These are phyloP conservation scores for Nepenthes alata DNA, from an alignment of 179 eudicot species.

Conservation along the genomic window DNA sequence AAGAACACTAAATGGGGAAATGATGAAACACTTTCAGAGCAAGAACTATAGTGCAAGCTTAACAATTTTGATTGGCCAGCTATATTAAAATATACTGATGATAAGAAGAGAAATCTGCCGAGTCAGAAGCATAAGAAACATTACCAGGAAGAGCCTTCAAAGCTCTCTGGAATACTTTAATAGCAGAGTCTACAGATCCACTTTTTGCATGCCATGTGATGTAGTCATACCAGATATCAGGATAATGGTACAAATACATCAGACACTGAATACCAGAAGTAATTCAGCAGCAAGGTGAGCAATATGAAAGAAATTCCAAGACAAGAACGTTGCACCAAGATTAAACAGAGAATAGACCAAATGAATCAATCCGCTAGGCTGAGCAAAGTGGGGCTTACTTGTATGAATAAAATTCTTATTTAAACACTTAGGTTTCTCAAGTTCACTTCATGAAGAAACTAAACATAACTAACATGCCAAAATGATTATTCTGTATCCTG, in stretches of 20 bases:
- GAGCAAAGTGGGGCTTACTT: too few species aligned
- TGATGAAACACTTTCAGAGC: not conserved
- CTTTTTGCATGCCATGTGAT: conserved; percentile 93
- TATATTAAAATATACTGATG: not conserved
- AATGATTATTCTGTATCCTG: too few species aligned
- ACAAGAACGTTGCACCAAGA: not conserved
- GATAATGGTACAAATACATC: conserved; percentile 96
- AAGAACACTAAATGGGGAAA: not conserved
- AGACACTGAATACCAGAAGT: conserved; percentile 53
- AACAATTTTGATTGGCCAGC: not conserved
- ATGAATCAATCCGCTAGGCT: too few species aligned
- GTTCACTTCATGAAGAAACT: too few species aligned
- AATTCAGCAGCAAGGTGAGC: conserved; percentile 6
- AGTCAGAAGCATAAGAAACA: conserved; percentile 6
- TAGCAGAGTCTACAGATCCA: conserved; percentile 81
- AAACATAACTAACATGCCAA: too few species aligned
- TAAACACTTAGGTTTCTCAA: too few species aligned
- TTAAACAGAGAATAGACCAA: too few species aligned
- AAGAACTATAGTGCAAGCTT: not conserved
- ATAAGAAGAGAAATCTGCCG: not conserved
- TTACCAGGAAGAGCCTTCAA: conserved; percentile 97
- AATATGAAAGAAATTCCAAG: conserved; percentile 5
- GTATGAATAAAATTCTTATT: too few species aligned
- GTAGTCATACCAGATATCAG: conserved; percentile 98
- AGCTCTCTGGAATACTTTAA: conserved; percentile 83